These are phyloP conservation scores for Albizia julibrissin DNA, from an alignment of 306 rosid species.

Conservation along the genomic window DNA sequence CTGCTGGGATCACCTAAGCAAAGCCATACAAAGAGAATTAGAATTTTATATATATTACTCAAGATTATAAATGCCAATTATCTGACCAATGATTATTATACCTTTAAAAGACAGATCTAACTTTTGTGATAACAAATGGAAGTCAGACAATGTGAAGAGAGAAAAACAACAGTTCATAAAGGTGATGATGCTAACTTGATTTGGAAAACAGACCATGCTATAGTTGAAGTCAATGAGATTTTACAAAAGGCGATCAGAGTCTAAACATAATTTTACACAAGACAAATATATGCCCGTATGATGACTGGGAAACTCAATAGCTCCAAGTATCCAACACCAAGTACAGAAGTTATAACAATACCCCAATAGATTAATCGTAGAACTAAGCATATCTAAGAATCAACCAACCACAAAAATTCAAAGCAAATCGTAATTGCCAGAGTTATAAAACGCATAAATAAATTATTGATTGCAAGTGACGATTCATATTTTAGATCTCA, in stretches of 20 bases:
- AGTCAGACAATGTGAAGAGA: slow-evolving; percentile 15
- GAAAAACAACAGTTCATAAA: background rate
- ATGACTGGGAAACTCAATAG: background rate
- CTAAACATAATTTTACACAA: slow-evolving; percentile 1
- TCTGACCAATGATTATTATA: background rate
- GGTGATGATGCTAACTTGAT: slow-evolving; percentile 1
- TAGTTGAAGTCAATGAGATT: background rate
- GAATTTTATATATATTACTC: background rate
- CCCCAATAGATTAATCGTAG: slow-evolving; percentile 10
- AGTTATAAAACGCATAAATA: slow-evolving; percentile 13
- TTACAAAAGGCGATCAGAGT: background rate
- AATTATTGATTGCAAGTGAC: background rate
- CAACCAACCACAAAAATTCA: background rate
- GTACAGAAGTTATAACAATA: background rate
- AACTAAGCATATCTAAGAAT: slow-evolving; percentile 1
- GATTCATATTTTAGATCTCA: background rate
- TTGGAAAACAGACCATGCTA: background rate
- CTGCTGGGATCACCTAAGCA: slow-evolving; percentile 82
- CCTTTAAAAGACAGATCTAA: background rate
- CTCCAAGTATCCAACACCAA: slow-evolving; percentile 24
- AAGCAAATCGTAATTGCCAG: slow-evolving; percentile 11
- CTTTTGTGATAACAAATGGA: slow-evolving; percentile 16
- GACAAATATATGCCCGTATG: slow-evolving; percentile 12
- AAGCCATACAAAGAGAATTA: slow-evolving; percentile 24
- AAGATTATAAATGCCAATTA: slow-evolving; percentile 10